phyloP scores from a whole-genome alignment of 306 rosid genomes.

The Medicago truncatula region MtrunA17r5.0-ANR NC_053049.1:43693001-43693500 shows the following conservation, averaged over 20 bases:
- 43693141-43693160: constrained; percentile 85
- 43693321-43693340: constrained; percentile 57
- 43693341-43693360: constrained; percentile 16
- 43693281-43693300: constrained; percentile 85
- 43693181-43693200: constrained; percentile 21
- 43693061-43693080: constrained; percentile 46
- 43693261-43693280: constrained; percentile 91
- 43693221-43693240: constrained; percentile 24
- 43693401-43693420: constrained; percentile 77
- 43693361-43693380: constrained; percentile 13
- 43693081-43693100: constrained; percentile 94
- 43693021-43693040: constrained; percentile 1
- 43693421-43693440: constrained; percentile 61
- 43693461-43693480: constrained; percentile 50
- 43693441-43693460: constrained; percentile 40
- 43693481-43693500: constrained; percentile 23
- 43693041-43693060: constrained; percentile 22
- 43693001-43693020: constrained; percentile 1
- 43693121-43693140: constrained; percentile 82
- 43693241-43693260: constrained; percentile 76
- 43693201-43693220: constrained; percentile 27
- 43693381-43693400: constrained; percentile 26
- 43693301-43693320: constrained; percentile 80
- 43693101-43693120: constrained; percentile 93
- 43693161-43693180: constrained; percentile 29